These are phyloP conservation scores for Oemleria cerasiformis DNA, from an alignment of 306 rosid species.

Conservation along the genomic window DNA sequence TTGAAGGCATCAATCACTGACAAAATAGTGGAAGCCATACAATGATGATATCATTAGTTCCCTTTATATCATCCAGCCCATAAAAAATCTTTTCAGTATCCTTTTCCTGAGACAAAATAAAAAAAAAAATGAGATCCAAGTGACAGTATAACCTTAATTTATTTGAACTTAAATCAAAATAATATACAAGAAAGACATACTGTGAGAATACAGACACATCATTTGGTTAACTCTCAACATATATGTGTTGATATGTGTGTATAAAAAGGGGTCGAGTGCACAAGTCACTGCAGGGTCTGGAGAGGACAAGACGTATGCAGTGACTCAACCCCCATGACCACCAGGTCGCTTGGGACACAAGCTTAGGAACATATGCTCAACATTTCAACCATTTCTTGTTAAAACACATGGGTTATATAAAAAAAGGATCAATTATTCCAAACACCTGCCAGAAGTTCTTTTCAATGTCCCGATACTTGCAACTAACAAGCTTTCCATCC, in stretches of 20 bases:
- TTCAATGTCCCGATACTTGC: slow-evolving; percentile 87
- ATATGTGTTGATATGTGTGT: neutral
- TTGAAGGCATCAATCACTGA: slow-evolving; percentile 10
- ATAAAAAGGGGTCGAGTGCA: neutral
- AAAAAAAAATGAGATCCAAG: neutral
- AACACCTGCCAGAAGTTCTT: slow-evolving; percentile 93
- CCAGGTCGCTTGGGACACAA: neutral
- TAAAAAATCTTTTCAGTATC: slow-evolving; percentile 84
- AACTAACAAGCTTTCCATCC: slow-evolving; percentile 57
- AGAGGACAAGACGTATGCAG: no score
- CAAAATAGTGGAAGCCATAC: slow-evolving; percentile 45
- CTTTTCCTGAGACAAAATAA: slow-evolving; percentile 61
- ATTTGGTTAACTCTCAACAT: neutral
- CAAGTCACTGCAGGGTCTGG: no score
- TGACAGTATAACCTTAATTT: neutral
- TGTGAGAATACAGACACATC: neutral
- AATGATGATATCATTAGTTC: slow-evolving; percentile 70
- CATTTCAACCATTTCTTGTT: slow-evolving; percentile 1
- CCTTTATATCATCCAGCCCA: slow-evolving; percentile 82
- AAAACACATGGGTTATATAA: slow-evolving; percentile 9
- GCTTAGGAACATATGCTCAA: slow-evolving; percentile 2
- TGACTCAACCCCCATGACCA: neutral
- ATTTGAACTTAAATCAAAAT: neutral
- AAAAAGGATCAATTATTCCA: slow-evolving; percentile 18
- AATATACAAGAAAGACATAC: neutral